Evolutionary conservation across 805 yeast species (phyloP), one percentile per base, ranked within the genome.

Genomic region (Yarrowia hollandica): DNA sequence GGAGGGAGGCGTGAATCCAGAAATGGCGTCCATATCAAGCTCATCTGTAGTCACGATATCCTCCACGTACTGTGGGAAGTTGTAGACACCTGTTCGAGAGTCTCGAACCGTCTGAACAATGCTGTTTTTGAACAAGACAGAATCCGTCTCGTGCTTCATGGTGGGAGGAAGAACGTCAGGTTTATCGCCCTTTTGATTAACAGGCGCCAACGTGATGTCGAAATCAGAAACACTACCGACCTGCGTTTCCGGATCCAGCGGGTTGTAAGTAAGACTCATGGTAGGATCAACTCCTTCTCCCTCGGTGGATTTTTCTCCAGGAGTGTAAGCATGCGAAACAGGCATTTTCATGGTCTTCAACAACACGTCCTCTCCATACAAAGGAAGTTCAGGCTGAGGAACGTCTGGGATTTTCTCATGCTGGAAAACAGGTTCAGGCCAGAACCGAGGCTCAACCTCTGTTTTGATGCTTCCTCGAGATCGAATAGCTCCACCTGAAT

Each of bases 51-150:
- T 77, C 62, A 86, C 80, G 21, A 91, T 81, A 9, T 78, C 69
- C 62, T 79, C 79, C 39, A 92, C 72, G 59, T 73, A 75, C 2
- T 85, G 82, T 8, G 82, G 74, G 69, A 87, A 90, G 69, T 90
- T 88, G 70, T 77, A 84, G 1, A 83, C 84, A 46, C 84, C 77
- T 0, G 96, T 82, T 61, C 97, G 76, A 16, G 90, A 85, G 71
- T 91, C 97, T 66, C 82, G 83, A 28, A 88, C 70, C 61, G 80
- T 84, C 64, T 90, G 96, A 1, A 88, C 85, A 0, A 80, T 95
- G 0, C 96, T 96, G 26, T 86, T 83, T 16, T 26, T 23, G 68
- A 86, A 88, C 11, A 92, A 72, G 0, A 86, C 90, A 38, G 86
- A 74, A 33, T 86, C 85, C 16, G 94, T 76, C 52, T 79, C 80